Evolutionary conservation across 164 flowering plant genomes (phyloP).

Genomic region (Buxus sempervirens): DNA sequence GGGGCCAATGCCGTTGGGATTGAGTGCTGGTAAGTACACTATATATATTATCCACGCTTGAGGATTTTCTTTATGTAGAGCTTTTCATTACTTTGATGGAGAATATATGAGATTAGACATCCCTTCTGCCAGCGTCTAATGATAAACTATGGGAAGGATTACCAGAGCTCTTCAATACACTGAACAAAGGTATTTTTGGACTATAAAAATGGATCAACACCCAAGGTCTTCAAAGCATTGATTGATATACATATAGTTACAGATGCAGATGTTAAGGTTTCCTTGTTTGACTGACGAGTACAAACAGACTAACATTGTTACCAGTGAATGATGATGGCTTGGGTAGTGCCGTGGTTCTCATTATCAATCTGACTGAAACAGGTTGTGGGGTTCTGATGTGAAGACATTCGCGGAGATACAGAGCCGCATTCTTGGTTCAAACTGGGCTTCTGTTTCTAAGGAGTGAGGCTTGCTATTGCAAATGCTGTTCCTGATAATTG

Average conservation of each 20-base stretch:
- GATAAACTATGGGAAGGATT: too few species aligned
- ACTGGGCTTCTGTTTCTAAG: not conserved
- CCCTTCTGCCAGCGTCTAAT: too few species aligned
- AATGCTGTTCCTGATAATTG: too few species aligned
- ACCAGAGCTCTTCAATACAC: too few species aligned
- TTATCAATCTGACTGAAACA: slow-evolving; percentile 28
- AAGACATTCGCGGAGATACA: slow-evolving; percentile 29
- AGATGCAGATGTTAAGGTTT: not conserved
- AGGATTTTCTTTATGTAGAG: too few species aligned
- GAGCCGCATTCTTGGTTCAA: slow-evolving; percentile 20
- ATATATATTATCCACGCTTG: too few species aligned
- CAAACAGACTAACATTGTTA: not conserved
- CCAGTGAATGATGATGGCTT: not conserved
- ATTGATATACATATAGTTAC: not conserved
- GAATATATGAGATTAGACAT: too few species aligned
- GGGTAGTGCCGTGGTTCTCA: not conserved
- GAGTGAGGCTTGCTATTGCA: not conserved
- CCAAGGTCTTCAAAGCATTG: too few species aligned
- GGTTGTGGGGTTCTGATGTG: slow-evolving; percentile 77
- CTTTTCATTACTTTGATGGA: too few species aligned
- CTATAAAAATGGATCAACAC: too few species aligned
- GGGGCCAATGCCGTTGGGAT: slow-evolving; percentile 86
- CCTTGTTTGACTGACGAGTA: not conserved
- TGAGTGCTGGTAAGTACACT: slow-evolving; percentile 69
- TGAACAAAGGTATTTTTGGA: too few species aligned